phyloP scores from a whole-genome alignment of 345 rosid genomes.

The Alliaria petiolata region DNA sequence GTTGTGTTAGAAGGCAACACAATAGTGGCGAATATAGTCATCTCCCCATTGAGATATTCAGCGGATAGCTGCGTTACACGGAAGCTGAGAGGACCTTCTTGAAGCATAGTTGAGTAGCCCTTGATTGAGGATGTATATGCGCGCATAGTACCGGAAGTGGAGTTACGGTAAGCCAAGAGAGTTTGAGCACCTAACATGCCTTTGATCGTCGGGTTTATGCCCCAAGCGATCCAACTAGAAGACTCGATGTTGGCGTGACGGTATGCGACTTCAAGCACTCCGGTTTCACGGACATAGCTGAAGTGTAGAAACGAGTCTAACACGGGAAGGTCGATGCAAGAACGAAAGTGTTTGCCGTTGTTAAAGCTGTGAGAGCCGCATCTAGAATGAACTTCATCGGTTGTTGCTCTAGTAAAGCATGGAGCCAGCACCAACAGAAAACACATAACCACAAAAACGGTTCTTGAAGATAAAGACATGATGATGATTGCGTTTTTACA shows the following conservation, averaged over 20 bases:
- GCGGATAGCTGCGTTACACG: conserved; percentile 36
- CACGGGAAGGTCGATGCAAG: not conserved
- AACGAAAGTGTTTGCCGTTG: conserved; percentile 10
- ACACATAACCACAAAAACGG: not conserved
- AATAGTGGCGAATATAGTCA: conserved; percentile 54
- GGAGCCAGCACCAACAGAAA: not conserved
- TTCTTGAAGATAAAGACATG: not conserved
- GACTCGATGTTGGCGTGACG: conserved; percentile 45
- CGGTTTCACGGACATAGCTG: conserved; percentile 41
- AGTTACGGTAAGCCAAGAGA: conserved; percentile 45
- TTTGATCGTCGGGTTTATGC: conserved; percentile 39
- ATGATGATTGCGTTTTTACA: not conserved
- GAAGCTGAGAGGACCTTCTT: conserved; percentile 49
- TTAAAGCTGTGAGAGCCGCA: not conserved
- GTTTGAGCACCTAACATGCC: conserved; percentile 31
- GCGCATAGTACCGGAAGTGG: not conserved
- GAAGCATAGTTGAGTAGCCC: conserved; percentile 36
- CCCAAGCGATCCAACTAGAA: conserved; percentile 19
- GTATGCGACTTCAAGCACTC: conserved; percentile 32
- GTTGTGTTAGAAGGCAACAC: conserved; percentile 30
- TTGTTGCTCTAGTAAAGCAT: not conserved
- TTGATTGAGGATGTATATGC: conserved; percentile 54
- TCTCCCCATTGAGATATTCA: conserved; percentile 34
- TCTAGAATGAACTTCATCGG: not conserved
- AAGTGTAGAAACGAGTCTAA: conserved; percentile 42